A percentile compares a stretch with the other conserved stretches of the same genome.
These are phyloP conservation scores for Quercus aquifolioides DNA, from an alignment of 306 rosid species.

Conservation along the genomic window DNA sequence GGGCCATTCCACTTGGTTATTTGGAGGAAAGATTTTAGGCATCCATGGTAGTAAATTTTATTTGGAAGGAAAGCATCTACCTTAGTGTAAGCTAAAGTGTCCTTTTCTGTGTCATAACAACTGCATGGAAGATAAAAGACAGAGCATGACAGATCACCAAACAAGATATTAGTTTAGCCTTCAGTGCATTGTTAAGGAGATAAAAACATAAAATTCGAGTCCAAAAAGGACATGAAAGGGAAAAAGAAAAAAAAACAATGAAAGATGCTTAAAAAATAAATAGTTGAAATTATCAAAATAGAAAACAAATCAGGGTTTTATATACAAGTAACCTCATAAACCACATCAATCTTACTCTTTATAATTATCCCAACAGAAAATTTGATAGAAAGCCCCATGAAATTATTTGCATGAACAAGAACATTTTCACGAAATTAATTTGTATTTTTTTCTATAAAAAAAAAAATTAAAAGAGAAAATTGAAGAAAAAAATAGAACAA, in stretches of 20 bases:
- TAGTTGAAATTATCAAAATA: constrained; percentile 1
- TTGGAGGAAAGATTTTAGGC: constrained; percentile 89
- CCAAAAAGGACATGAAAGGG: constrained; percentile 1
- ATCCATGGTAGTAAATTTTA: constrained; percentile 84
- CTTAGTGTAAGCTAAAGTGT: constrained; percentile 79
- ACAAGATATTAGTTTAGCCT: constrained; percentile 3
- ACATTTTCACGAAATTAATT: background rate
- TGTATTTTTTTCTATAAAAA: background rate
- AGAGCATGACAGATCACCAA: constrained; percentile 5
- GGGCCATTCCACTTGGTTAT: constrained; percentile 96
- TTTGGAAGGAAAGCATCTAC: constrained; percentile 78
- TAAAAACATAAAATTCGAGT: constrained; percentile 12
- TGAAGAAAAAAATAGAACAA: background rate
- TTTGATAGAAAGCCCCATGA: background rate
- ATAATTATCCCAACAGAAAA: background rate
- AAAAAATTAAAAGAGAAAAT: background rate
- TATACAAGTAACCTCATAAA: constrained; percentile 1
- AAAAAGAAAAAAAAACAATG: background rate
- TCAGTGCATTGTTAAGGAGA: constrained; percentile 23
- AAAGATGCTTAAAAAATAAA: constrained; percentile 11
- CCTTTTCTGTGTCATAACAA: constrained; percentile 75
- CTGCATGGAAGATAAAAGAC: constrained; percentile 45
- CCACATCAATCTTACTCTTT: constrained; percentile 3
- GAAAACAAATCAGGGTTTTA: background rate
- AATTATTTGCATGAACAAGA: too few species aligned